Evolutionary conservation across 768 basidiomycete species (phyloP), one percentile per base, ranked within the genome.

Genomic region (Leccinum fibrillosum): DNA sequence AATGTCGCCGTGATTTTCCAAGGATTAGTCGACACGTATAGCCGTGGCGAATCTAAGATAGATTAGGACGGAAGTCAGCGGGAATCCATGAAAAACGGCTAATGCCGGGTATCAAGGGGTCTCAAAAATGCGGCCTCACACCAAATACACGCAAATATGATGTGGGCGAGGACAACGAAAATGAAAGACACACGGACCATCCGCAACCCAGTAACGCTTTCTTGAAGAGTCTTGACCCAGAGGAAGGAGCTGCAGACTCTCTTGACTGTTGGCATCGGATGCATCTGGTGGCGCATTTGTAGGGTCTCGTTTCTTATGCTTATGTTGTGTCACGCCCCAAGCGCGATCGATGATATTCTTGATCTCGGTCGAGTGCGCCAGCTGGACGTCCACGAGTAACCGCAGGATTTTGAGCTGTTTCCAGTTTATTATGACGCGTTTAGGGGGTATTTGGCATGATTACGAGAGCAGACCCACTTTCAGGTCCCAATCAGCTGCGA

Each of bases 1-100:
- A 94, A 89, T 15, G 87, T 86, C 32, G 90, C 86, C 9, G 86
- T 84, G 45, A 86, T 86, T 76, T 93, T 94, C 91, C 90, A 94
- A 21, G 92, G 92, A 72, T 94, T 94, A 13, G 89, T 90, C 34
- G 92, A 93, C 39, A 82, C 76, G 67, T 91, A 94, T 53, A 94
- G 74, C 59, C 92, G 85, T 25, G 92, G 90, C 49, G 92, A 93
- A 77, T 91, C 92, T 94, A 67, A 71, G 70, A 72, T 72, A 64
- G 61, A 72, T 65, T 63, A 58, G 56, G 66, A 61, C 61, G 56
- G 64, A 56, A 59, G 73, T 75, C 67, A 74, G 72, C 71, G 59
- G 65, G 55, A 69, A 69, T 67, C 63, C 65, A 69, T 64, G 56
- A 62, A 68, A 51, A 52, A 74, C 72, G 72, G 72, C 70, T 65